Percentiles rank a stretch among this genome's conserved stretches.
Conservation (phyloP, 148 eudicot species). For the Cornus controversa region DNA sequence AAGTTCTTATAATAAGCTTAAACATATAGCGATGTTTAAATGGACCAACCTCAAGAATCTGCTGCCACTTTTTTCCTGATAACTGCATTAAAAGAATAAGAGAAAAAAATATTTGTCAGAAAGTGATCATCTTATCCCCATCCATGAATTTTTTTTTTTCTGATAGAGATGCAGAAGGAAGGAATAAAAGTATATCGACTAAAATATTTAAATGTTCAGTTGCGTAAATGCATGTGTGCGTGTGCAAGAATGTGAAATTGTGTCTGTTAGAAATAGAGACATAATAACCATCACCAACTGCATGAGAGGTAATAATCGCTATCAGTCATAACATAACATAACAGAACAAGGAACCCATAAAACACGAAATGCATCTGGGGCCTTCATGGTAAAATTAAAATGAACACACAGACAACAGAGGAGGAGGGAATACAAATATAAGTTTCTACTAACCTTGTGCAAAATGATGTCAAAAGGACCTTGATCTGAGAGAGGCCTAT, state of each 20-base stretch:
- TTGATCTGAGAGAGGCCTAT: constrained; percentile 79
- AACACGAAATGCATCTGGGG: not conserved
- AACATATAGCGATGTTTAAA: not conserved
- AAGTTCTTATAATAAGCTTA: no score
- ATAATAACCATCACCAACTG: no score
- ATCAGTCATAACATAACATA: no score
- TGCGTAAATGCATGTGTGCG: no score
- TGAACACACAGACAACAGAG: not conserved
- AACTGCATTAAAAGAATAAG: constrained; percentile 51
- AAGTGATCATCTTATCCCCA: not conserved
- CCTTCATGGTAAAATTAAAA: not conserved
- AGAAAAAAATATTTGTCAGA: not conserved
- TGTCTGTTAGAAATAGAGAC: no score
- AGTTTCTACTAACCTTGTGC: constrained; percentile 67
- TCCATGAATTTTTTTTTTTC: not conserved
- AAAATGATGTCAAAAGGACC: constrained; percentile 93
- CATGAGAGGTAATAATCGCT: no score
- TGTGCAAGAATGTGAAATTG: no score
- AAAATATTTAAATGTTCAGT: no score
- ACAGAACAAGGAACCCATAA: not conserved
- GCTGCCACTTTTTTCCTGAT: constrained; percentile 81
- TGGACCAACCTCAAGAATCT: constrained; percentile 78
- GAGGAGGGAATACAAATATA: not conserved
- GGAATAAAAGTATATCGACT: no score
- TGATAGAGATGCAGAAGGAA: not conserved